Evolutionary conservation across 2,329 filamentous ascomycete genomes (phyloP), one percentile per base, ranked within the genome.

Genomic region (Ceratocystis alfenasii): DNA sequence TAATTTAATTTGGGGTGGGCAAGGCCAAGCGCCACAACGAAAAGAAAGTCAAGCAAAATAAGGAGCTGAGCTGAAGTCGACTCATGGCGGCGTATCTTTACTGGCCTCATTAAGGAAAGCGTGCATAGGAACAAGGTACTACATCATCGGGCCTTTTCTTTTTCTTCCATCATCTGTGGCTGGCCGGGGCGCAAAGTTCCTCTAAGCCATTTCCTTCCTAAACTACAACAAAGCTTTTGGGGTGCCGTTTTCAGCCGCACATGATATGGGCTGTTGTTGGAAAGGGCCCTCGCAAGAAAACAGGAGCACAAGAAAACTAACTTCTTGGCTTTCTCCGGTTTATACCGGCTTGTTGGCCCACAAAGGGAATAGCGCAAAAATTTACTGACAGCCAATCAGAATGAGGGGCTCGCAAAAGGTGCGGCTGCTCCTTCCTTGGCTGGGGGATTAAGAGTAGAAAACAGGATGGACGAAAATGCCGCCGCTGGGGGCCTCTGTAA

Each of bases 231-330:
- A 48, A 41, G 63, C 55, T 57, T 33, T 33, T 33, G 30, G 36
- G 53, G 45, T 65, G 55, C 63, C 63, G 63, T 65, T 65, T 65
- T 55, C 63, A 65, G 48, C 63, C 63, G 63, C 55, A 45, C 17
- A 61, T 25, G 44, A 28, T 28, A 44, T 61, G 33, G 41, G 28
- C 22, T 41, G 36, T 33, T 46, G 33, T 2, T 33, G 33, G 33
- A 10, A 36, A 36, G 2, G 33, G 33, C 33, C 33, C 33, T 36
- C 33, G 8, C 33, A 36, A 36, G 33, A 36, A 36, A 36, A 36
- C 36, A 41, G 10, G 36, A 41, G 36, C 36, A 12, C 36, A 41
- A 41, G 36, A 41, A 41, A 41, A 41, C 36, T 1, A 4, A 7
- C 30, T 33, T 33, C 36, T 20, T 50, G 48, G 48, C 10, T 12